Conservation (phyloP, 2,329 filamentous ascomycete species). For the Xylaria arbuscula region DNA sequence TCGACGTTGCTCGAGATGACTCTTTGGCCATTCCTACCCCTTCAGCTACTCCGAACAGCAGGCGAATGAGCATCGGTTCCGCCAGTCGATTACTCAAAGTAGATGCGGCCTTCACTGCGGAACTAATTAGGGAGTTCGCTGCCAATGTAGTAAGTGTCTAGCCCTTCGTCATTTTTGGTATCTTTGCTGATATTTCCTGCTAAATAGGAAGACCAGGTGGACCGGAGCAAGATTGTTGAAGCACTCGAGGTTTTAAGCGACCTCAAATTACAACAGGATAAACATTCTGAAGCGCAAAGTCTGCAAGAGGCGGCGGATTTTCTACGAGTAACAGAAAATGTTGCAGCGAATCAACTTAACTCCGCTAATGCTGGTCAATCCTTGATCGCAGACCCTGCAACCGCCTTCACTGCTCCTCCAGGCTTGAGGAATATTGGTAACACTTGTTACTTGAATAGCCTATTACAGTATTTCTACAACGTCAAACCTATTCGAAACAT, state of each 20-base stretch:
- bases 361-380: neutral
- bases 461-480: conserved; percentile 95
- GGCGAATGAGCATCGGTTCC: conserved; percentile 44
- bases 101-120: conserved; percentile 43
- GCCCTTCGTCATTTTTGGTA: neutral
- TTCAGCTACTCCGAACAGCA: conserved; percentile 7
- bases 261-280: conserved; percentile 41
- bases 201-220: conserved; percentile 40
- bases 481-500: conserved; percentile 83
- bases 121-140: conserved; percentile 47
- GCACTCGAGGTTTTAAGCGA: conserved; percentile 48
- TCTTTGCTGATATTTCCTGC: conserved; percentile 25
- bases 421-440: conserved; percentile 95
- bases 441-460: conserved; percentile 96
- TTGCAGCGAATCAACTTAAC: neutral
- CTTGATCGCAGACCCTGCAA: conserved; percentile 32
- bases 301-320: conserved; percentile 44
- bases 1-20: conserved; percentile 32
- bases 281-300: conserved; percentile 40
- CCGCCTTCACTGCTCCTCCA: conserved; percentile 73
- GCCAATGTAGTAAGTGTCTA: conserved; percentile 41
- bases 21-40: conserved; percentile 18
- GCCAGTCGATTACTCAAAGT: conserved; percentile 44
- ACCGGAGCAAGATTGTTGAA: conserved; percentile 43
- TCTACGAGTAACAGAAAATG: conserved; percentile 37